Conservation (phyloP, 345 rosid genomes). For the Turritis glabra region DNA sequence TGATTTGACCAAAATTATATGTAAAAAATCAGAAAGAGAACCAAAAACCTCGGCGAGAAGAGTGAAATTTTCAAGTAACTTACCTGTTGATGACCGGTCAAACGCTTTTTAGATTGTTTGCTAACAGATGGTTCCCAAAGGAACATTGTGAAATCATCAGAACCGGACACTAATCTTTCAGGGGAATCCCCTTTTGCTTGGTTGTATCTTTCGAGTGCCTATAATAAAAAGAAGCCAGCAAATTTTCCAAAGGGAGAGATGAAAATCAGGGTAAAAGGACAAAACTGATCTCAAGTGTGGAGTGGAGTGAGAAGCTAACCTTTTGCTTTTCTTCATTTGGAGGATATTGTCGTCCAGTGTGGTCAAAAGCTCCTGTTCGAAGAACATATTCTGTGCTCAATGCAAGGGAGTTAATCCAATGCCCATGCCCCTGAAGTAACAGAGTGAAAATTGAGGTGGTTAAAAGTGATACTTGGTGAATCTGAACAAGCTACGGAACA, state of each 20-base stretch:
- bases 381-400: conserved; percentile 94
- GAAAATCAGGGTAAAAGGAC: conserved; percentile 16
- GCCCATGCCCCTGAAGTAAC: conserved; percentile 81
- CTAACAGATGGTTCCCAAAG: conserved; percentile 91
- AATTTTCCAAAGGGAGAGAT: conserved; percentile 5
- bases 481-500: background rate
- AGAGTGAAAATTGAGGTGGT: background rate
- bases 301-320: conserved; percentile 41
- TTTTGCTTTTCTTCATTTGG: conserved; percentile 82
- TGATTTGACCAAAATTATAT: conserved; percentile 9
- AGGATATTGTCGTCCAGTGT: conserved; percentile 74
- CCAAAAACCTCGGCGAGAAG: background rate
- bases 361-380: conserved; percentile 95
- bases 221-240: conserved; percentile 13
- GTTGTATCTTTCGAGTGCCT: conserved; percentile 86
- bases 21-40: background rate
- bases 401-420: conserved; percentile 97
- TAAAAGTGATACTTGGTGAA: background rate
- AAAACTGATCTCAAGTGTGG: background rate
- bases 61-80: background rate
- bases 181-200: conserved; percentile 76
- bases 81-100: conserved; percentile 96
- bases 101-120: conserved; percentile 75
- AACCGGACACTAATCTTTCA: conserved; percentile 94
- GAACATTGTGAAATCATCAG: conserved; percentile 95